Base-by-base conservation (phyloP, 2,329 filamentous ascomycete species). In the Trichophyton benhamiae region DNA sequence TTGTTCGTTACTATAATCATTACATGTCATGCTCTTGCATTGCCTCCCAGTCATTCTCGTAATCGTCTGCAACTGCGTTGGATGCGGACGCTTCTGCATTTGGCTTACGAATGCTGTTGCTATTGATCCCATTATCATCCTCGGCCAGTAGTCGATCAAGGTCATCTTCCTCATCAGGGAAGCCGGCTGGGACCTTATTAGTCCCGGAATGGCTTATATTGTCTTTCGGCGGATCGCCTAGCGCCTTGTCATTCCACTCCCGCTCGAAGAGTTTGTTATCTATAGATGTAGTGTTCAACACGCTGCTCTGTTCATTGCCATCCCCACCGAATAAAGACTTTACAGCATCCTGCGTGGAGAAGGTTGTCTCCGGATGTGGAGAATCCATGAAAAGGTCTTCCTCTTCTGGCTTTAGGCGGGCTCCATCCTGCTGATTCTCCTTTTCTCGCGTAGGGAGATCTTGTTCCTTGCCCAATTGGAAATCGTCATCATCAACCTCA, bases 41-140 rank as follows among this genome's bases (percentile, higher is more conserved):
- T 0, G 81, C 85, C 63, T 84, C 86, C 72, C 87, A 83, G 13
- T 87, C 85, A 60, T 85, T 84, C 0, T 78, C 81, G 69, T 82
- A 84, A 25, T 77, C 72, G 41, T 79, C 70, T 3, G 71, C 66
- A 22, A 53, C 52, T 42, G 49, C 20, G 58, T 59, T 55, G 42
- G 20, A 48, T 44, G 30, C 36, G 9, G 36, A 4, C 17, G 48
- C 27, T 11, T 17, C 15, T 11, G 27, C 33, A 63, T 62, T 36
- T 25, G 20, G 3, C 38, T 44, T 57, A n/a, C 5, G 7, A 8
- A 38, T 52, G 22, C 20, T 27, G 5, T 52, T 52, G 27, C 9
- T 3, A 5, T 15, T 30, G 6, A 7, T 7, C 5, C 17, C 13
- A 55, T 27, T 17, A n/a, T n/a, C 72, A 46, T 78, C 76, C 63